Base-by-base conservation (phyloP, 2,329 filamentous ascomycete genomes). In the Exophiala sp. region DNA sequence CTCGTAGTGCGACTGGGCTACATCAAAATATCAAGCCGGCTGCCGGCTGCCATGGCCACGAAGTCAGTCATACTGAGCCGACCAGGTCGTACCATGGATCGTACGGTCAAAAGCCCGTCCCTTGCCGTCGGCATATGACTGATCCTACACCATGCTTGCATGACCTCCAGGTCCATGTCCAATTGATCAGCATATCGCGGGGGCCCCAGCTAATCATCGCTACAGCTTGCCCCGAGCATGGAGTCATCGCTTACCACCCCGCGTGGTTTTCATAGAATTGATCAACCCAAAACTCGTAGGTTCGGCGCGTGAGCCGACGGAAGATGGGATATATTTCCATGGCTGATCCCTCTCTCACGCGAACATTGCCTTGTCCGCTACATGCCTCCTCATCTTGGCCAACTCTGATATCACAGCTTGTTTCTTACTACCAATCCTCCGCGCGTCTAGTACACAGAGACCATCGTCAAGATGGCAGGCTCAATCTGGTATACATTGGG, bases 401-500 rank as follows among this genome's bases (percentile, higher is more conserved):
- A 8, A 18, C 16, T 9, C 21, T 14, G 29, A n/a, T 5, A n/a
- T n/a, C 12, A 14, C 39, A 20, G 21, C 16, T 16, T 16, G 39
- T 5, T 21, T 41, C 16, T 5, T 3, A 11, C 4, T 14, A 20
- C 16, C 9, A 5, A 42, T 14, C 11, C 21, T 6, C 24, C 14
- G n/a, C 16, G 12, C 6, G 8, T 24, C 21, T 43, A 14, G 41
- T 11, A 20, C 11, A 32, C 11, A 32, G 20, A 29, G 12, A 11
- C 21, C 29, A 29, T 9, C n/a, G 14, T 41, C 61, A 69, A 58
- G 12, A 74, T 75, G 71, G 63, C 64, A 20, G 49, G 65, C 39
- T 46, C 54, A 50, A 18, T 42, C 39, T 71, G 68, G 70, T 79
- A 80, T 63, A 75, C 77, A 2, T 66, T 80, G 29, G 74, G 76